Percentiles rank a stretch among this genome's conserved stretches.
These are phyloP conservation scores for Picea sitchensis DNA, from an alignment of 75 land plant genomes.

Conservation along the genomic window DNA sequence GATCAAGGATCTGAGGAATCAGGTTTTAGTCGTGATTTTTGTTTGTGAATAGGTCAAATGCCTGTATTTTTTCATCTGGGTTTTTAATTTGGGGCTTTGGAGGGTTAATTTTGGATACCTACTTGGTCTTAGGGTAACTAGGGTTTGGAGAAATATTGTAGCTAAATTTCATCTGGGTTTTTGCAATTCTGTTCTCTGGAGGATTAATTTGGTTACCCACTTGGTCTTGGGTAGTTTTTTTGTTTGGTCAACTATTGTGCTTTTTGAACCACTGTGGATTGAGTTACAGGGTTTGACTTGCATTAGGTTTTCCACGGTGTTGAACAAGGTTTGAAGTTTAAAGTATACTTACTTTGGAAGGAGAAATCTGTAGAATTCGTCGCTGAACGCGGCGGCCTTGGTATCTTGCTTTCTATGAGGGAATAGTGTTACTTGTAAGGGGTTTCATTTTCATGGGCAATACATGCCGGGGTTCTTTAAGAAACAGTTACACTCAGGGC, in stretches of 20 bases:
- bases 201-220: background rate
- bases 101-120: background rate
- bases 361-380: background rate
- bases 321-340: background rate
- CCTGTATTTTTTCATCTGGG: background rate
- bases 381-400: background rate
- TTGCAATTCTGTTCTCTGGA: background rate
- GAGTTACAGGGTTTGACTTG: constrained; percentile 6
- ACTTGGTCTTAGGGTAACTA: background rate
- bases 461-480: constrained; percentile 57
- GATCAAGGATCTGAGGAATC: too few species aligned
- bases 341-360: background rate
- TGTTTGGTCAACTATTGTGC: background rate
- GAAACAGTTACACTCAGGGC: constrained; percentile 26
- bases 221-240: background rate
- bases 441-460: constrained; percentile 60
- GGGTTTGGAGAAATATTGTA: background rate
- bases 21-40: too few species aligned
- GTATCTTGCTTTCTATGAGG: constrained; percentile 3
- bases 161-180: background rate
- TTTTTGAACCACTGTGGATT: background rate
- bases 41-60: too few species aligned
- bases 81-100: background rate
- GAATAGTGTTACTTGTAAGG: constrained; percentile 1
- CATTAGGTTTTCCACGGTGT: too few species aligned